phyloP scores from a whole-genome alignment of 2,329 filamentous ascomycete species.

The Pseudonectria foliicola region DNA sequence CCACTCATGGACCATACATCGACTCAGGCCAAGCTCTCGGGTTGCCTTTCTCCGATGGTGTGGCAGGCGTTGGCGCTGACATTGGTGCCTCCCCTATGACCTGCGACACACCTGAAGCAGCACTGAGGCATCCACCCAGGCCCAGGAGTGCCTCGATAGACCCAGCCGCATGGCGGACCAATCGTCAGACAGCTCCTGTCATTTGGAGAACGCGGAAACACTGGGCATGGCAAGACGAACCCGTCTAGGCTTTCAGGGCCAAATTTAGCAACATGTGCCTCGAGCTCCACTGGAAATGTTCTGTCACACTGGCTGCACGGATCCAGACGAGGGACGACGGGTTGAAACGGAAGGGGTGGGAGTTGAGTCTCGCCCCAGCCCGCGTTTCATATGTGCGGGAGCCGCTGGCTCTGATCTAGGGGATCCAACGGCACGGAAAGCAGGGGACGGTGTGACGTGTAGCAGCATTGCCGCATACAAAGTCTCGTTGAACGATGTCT shows the following conservation, averaged over 20 bases:
- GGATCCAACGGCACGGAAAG: conserved; percentile 14
- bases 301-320: conserved; percentile 10
- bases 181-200: background rate
- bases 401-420: conserved; percentile 8
- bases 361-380: conserved; percentile 17
- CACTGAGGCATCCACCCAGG: no score
- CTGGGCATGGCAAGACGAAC: background rate
- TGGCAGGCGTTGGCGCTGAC: background rate
- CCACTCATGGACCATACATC: conserved; percentile 8
- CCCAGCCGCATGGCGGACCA: background rate
- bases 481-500: conserved; percentile 13
- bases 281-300: conserved; percentile 12
- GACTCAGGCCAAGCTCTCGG: background rate
- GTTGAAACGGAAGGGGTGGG: conserved; percentile 15
- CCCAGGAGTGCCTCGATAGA: no score
- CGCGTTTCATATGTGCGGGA: conserved; percentile 21
- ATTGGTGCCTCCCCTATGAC: background rate
- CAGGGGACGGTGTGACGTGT: conserved; percentile 21
- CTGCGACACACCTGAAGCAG: no score
- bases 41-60: no score
- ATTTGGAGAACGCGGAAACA: no score
- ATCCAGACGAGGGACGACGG: conserved; percentile 8
- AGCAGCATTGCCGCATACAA: conserved; percentile 20
- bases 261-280: conserved; percentile 17
- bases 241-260: conserved; percentile 3